A percentile compares a stretch with the other conserved stretches of the same genome.
Evolutionary conservation across 352 stramenopile species (phyloP).

Genomic region (Pseudoperonospora humuli): DNA sequence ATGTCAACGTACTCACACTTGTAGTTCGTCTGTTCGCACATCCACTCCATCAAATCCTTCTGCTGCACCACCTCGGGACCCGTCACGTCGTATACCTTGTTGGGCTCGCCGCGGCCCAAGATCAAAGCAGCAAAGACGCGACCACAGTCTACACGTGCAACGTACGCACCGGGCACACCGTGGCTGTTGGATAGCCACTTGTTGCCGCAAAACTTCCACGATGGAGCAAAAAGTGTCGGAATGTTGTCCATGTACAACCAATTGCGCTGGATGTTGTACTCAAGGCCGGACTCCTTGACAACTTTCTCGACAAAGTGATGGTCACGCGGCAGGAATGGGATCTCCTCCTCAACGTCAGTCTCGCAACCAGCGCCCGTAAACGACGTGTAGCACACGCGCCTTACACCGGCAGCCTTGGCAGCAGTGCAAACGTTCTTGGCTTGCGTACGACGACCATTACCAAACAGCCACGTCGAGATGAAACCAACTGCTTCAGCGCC

Average conservation of each 20-base stretch:
- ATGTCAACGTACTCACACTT: slow-evolving; percentile 25
- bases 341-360: slow-evolving; percentile 2
- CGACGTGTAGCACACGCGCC: slow-evolving; percentile 27
- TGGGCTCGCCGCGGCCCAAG: slow-evolving; percentile 17
- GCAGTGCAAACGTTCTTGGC: slow-evolving; percentile 11
- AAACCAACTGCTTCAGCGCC: slow-evolving; percentile 12
- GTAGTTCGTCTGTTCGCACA: slow-evolving; percentile 26
- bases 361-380: slow-evolving; percentile 18
- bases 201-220: slow-evolving; percentile 27
- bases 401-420: slow-evolving; percentile 15
- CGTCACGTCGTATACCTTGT: slow-evolving; percentile 22
- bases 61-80: slow-evolving; percentile 12
- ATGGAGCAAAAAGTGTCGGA: slow-evolving; percentile 16
- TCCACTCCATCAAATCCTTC: slow-evolving; percentile 13
- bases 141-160: slow-evolving; percentile 18
- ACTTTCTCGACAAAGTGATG: slow-evolving; percentile 21
- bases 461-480: slow-evolving; percentile 14
- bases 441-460: slow-evolving; percentile 10
- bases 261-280: slow-evolving; percentile 36
- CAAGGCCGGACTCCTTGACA: slow-evolving; percentile 17
- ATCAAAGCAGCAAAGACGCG: slow-evolving; percentile 17
- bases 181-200: slow-evolving; percentile 29
- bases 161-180: slow-evolving; percentile 18
- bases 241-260: slow-evolving; percentile 32
- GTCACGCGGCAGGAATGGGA: slow-evolving; percentile 26